Base-by-base conservation (phyloP, 2,329 filamentous ascomycete species). In the Diplodia scrobiculata region DNA sequence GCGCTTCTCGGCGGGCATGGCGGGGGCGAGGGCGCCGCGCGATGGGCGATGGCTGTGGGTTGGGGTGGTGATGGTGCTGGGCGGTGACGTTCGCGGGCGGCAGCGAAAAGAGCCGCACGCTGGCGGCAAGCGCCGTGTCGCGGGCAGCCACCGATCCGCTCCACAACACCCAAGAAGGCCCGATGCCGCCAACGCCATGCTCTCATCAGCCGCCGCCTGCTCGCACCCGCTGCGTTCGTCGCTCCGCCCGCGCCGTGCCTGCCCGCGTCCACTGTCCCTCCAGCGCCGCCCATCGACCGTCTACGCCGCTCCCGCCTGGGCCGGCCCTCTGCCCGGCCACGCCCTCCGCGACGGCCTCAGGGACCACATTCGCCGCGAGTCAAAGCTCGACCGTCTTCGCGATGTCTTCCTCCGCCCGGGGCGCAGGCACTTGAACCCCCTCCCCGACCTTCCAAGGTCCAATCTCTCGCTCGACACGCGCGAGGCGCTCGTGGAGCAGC, bases 1-100 rank as follows among this genome's bases (percentile, higher is more conserved):
- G 45, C 77, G 73, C 63, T 79, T 79, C 25, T 64, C 51, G 51
- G 66, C 51, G 36, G 66, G 58, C 65, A 63, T 66, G 3, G 29
- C 41, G 2, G 41, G 41, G 41, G 6, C 2, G 45, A 3, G 17
- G n/a, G 51, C n/a, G 51, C 13, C 9, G 50, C 25, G 25, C 21
- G 25, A 29, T 52, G 50, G 13, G 19, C 21, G 13, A n/a, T 17
- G 38, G 38, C 17, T 41, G 3, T 25, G 25, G 2, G 25, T 2
- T 5, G n/a, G 19, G 41, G 17, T 45, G 17, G 17, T n/a, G 41
- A 6, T n/a, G 9, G 17, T 45, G 41, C 3, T 45, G 38, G 38
- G 3, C 13, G 38, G 17, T 10, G 17, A 19, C 38, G 13, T 41
- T 41, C 5, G 38, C 13, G 38, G 14, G 38, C 17, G 41, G 2